Evolutionary conservation across 2,329 filamentous ascomycete species (phyloP).

Genomic region (Phoma herbarum): DNA sequence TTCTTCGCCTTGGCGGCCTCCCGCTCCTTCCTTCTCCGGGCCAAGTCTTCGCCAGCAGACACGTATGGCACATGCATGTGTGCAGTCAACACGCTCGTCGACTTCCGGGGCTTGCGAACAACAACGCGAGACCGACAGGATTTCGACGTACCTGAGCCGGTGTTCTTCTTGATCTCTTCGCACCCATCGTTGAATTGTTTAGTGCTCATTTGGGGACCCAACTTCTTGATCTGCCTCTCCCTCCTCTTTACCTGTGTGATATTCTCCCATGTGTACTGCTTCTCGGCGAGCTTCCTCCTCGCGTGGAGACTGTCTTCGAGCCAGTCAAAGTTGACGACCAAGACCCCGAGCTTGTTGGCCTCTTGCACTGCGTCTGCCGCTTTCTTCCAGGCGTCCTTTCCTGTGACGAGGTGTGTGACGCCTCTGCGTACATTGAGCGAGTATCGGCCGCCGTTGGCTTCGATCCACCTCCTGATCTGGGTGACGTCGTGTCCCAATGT

Average conservation of each 20-base stretch:
- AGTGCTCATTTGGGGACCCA: slow-evolving; percentile 37
- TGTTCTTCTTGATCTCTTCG: slow-evolving; percentile 40
- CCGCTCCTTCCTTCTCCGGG: slow-evolving; percentile 32
- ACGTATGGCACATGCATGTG: slow-evolving; percentile 19
- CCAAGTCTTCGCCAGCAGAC: slow-evolving; percentile 35
- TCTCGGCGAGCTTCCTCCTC: slow-evolving; percentile 44
- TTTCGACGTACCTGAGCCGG: slow-evolving; percentile 51
- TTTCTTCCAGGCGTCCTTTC: slow-evolving; percentile 67
- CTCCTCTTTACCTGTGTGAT: slow-evolving; percentile 44
- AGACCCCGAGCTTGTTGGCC: slow-evolving; percentile 30
- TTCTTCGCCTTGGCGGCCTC: slow-evolving; percentile 25
- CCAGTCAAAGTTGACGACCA: slow-evolving; percentile 56
- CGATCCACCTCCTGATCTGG: slow-evolving; percentile 73
- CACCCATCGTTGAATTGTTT: slow-evolving; percentile 45
- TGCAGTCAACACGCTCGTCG: slow-evolving; percentile 38
- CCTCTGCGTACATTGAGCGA: slow-evolving; percentile 59
- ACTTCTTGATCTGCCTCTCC: slow-evolving; percentile 38
- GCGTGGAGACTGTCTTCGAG: slow-evolving; percentile 59
- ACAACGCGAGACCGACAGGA: slow-evolving; percentile 13
- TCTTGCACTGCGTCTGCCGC: slow-evolving; percentile 47
- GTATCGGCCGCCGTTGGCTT: slow-evolving; percentile 68
- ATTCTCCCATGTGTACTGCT: slow-evolving; percentile 46
- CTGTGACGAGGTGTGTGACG: slow-evolving; percentile 78
- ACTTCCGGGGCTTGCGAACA: slow-evolving; percentile 24
- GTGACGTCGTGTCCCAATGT: slow-evolving; percentile 60